These are phyloP conservation scores for Penicillium corylophilum DNA, from an alignment of 2,329 filamentous ascomycete genomes.

Conservation along the genomic window DNA sequence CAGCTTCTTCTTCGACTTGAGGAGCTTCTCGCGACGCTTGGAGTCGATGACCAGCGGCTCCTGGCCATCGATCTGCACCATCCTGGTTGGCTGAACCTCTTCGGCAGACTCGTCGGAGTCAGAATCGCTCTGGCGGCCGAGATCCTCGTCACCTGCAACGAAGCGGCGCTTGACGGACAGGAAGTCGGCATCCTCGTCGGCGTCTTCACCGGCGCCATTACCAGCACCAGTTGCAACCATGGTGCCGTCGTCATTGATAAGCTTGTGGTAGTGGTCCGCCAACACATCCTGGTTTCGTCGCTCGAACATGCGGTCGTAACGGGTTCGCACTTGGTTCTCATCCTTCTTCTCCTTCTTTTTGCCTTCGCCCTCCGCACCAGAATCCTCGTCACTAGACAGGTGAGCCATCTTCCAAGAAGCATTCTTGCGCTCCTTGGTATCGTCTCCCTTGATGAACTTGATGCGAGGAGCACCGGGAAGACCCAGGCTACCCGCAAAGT, in stretches of 20 bases:
- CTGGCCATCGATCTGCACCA: slow-evolving; percentile 56
- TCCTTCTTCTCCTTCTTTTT: slow-evolving; percentile 64
- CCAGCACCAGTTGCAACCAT: slow-evolving; percentile 36
- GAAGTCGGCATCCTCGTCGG: slow-evolving; percentile 75
- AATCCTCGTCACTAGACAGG: slow-evolving; percentile 60
- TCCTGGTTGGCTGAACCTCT: slow-evolving; percentile 40
- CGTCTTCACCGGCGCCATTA: slow-evolving; percentile 46
- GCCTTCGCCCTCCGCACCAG: slow-evolving; percentile 45
- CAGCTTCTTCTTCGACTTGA: slow-evolving; percentile 91
- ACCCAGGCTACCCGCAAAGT: slow-evolving; percentile 79
- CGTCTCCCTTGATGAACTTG: slow-evolving; percentile 87
- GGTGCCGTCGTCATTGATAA: slow-evolving; percentile 65
- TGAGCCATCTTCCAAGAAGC: slow-evolving; percentile 66
- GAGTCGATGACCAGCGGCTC: slow-evolving; percentile 83
- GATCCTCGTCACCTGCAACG: slow-evolving; percentile 63
- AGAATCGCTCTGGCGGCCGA: slow-evolving; percentile 32
- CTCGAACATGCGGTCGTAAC: slow-evolving; percentile 98
- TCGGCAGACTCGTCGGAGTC: slow-evolving; percentile 47
- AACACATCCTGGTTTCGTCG: slow-evolving; percentile 92
- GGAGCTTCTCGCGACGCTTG: slow-evolving; percentile 91
- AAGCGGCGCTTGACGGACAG: slow-evolving; percentile 86
- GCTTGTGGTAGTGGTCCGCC: slow-evolving; percentile 87
- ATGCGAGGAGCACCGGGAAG: slow-evolving; percentile 89
- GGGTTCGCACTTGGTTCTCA: slow-evolving; percentile 70
- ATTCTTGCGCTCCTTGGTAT: slow-evolving; percentile 85